phyloP scores from a whole-genome alignment of 1,284 basidiomycete species.

The Tilletia indica region DNA sequence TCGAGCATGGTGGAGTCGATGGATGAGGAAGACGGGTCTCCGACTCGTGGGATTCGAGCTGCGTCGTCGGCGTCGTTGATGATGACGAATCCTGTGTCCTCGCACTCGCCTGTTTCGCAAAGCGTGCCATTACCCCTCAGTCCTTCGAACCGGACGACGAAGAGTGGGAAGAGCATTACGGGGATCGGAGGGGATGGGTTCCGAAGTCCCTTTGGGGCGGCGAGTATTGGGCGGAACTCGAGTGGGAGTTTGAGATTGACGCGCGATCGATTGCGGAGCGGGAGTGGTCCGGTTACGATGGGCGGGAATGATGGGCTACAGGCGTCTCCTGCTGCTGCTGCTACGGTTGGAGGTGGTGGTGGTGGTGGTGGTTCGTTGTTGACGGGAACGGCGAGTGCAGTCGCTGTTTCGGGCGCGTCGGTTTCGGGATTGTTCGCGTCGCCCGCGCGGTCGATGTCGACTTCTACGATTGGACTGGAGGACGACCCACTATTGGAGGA shows the following conservation, averaged over 20 bases:
- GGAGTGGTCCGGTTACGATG: not conserved
- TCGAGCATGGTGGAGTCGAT: constrained; percentile 9
- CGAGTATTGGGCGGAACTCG: constrained; percentile 10
- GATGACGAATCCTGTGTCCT: not conserved
- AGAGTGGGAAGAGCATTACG: constrained; percentile 9
- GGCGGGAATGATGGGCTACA: not conserved
- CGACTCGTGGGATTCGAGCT: not conserved
- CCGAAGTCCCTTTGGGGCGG: not conserved
- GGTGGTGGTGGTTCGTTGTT: not conserved
- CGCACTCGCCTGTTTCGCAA: not conserved
- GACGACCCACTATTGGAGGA: not conserved
- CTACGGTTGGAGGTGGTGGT: not conserved
- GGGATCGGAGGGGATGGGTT: constrained; percentile 3
- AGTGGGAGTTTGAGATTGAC: constrained; percentile 5
- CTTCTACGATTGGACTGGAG: not conserved
- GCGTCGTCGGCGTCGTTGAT: not conserved
- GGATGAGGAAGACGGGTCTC: not conserved
- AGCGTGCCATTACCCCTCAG: not conserved
- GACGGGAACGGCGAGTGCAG: constrained; percentile 4
- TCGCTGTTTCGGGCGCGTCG: constrained; percentile 5
- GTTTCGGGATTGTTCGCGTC: constrained; percentile 3
- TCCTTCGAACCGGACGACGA: constrained; percentile 4
- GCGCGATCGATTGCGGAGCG: not conserved
- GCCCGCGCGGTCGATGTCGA: constrained; percentile 6
- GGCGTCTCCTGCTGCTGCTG: constrained; percentile 1